Base-by-base conservation (phyloP, 2,329 filamentous ascomycete species). In the Scortechinia acanthostroma region DNA sequence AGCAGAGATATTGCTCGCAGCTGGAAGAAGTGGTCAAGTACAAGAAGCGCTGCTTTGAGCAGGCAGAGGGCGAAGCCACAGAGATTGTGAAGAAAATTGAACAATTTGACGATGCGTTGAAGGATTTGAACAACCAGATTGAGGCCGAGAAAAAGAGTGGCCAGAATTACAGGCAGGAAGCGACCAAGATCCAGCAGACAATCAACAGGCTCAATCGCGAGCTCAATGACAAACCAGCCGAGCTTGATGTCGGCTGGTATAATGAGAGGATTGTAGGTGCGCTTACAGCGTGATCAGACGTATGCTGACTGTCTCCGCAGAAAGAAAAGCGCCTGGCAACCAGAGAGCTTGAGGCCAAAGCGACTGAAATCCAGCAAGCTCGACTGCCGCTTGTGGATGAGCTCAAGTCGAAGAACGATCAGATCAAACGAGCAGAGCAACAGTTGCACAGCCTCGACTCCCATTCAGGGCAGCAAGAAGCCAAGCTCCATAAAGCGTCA, bases 401-500 rank as follows among this genome's bases (percentile, higher is more conserved):
- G 47, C 74, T 69, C 16, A 59, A 47, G 30, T 59, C 63, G 6
- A 61, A 76, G 17, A 66, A 59, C 37, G 51, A 56, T 0, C 62
- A 69, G 4, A 59, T 64, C 2, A 53, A 55, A 2, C 58, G 65
- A 21, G 56, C 72, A 1, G 50, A 77, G 50, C 52, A 55, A 2
- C 74, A 81, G 15, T 60, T 88, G 19, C 60, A 69, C 20, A 74
- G 68, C 16, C 71, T 95, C 14, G 74, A 88, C 43, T 91, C 88
- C 1, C 78, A 86, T 53, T 73, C 82, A 48, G 91, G 90, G 4
- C 85, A 87, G 55, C 83, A 88, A 52, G 69, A 86, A 46, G 77
- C 66, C 43, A 79, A 84, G 51, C 73, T 98, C 45, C 70, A 69
- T 44, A 70, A 58, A 4, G 15, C 74, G 1, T 85, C 83, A 10